Percentiles rank a stretch among this genome's conserved stretches.
phyloP scores from a whole-genome alignment of 768 basidiomycete genomes.

The Suillus plorans region DNA sequence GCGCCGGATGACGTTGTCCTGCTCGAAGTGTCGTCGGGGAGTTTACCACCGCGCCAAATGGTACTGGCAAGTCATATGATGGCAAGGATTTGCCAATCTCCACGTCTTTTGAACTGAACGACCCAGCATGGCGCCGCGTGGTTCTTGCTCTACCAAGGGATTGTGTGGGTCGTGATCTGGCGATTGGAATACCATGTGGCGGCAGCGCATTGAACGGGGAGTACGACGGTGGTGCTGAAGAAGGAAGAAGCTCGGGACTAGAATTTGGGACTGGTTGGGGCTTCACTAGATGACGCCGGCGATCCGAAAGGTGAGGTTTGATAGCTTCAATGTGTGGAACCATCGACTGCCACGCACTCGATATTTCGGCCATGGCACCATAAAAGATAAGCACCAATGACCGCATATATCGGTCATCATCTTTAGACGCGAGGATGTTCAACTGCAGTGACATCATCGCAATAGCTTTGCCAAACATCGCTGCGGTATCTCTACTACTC shows the following conservation, averaged over 20 bases:
- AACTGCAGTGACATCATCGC: constrained; percentile 80
- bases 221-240: constrained; percentile 26
- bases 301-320: constrained; percentile 57
- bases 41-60: constrained; percentile 26
- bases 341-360: constrained; percentile 80
- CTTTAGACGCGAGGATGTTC: constrained; percentile 66
- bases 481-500: constrained; percentile 80
- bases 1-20: constrained; percentile 48
- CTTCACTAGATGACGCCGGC: constrained; percentile 35
- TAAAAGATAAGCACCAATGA: constrained; percentile 86
- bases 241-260: constrained; percentile 26
- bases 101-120: constrained; percentile 91
- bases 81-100: constrained; percentile 82
- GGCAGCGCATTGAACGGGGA: constrained; percentile 23
- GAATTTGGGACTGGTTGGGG: constrained; percentile 26
- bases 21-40: constrained; percentile 41
- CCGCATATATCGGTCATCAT: constrained; percentile 85
- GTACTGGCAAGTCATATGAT: constrained; percentile 48
- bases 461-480: constrained; percentile 85
- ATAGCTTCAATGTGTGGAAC: constrained; percentile 69
- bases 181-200: constrained; percentile 26
- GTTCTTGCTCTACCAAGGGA: constrained; percentile 48
- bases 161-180: constrained; percentile 26
- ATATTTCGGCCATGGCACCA: constrained; percentile 86
- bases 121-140: constrained; percentile 85